Evolutionary conservation across 2,329 filamentous ascomycete species (phyloP).

Genomic region (Apiospora arundinis): DNA sequence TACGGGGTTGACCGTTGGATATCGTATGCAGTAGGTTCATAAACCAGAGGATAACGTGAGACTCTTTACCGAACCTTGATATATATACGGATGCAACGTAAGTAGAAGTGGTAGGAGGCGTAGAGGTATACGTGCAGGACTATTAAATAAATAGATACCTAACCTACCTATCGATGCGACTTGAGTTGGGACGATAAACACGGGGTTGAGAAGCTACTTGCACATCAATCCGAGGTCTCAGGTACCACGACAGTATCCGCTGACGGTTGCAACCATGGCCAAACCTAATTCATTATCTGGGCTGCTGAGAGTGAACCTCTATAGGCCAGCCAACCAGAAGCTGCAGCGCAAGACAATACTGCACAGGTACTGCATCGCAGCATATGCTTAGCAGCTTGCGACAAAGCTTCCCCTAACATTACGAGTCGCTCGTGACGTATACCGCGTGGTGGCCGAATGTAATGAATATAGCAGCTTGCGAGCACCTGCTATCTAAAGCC

Average conservation of each 20-base stretch:
- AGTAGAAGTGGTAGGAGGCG: too few species aligned
- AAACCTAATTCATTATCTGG: slow-evolving; percentile 11
- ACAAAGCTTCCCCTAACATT: slow-evolving; percentile 2
- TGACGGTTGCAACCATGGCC: slow-evolving; percentile 10
- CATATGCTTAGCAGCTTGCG: neutral
- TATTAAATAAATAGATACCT: neutral
- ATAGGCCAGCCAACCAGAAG: neutral
- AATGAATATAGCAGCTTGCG: neutral
- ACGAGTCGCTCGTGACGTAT: neutral
- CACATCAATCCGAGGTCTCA: slow-evolving; percentile 7
- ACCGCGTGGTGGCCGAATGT: neutral
- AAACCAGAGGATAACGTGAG: neutral
- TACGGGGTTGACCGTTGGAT: slow-evolving; percentile 4
- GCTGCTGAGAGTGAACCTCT: neutral
- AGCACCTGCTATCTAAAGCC: neutral
- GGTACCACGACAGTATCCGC: slow-evolving; percentile 7
- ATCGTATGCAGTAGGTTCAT: neutral
- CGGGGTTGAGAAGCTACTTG: neutral
- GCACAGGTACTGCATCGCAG: neutral
- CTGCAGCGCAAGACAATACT: neutral
- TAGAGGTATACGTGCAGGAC: neutral
- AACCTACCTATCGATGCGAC: neutral
- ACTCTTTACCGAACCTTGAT: neutral
- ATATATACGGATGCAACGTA: neutral
- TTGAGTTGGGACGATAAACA: neutral